Evolutionary conservation across 345 rosid species (phyloP), one percentile per base, ranked within the genome.

Genomic region (Capsella bursapastoris): DNA sequence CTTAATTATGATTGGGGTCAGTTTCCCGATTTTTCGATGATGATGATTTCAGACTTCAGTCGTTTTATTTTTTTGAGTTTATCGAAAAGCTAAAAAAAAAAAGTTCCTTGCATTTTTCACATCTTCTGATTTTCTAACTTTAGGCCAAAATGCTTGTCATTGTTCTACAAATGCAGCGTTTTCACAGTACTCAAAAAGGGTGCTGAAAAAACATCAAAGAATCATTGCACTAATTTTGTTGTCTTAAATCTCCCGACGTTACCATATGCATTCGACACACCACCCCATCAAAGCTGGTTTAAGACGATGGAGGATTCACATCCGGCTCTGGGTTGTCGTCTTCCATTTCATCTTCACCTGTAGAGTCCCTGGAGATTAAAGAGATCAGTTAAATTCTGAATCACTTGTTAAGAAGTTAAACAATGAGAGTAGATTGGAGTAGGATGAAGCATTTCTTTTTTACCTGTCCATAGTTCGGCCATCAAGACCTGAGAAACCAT

Each of bases 331-430:
- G 51, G 66, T 71, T 79, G 70, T 80, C 81, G 29, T 80, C 86
- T 12, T 82, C 84, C 84, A 82, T 81, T 53, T 80, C 86, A 75
- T 83, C 84, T 14, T 65, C 79, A 53, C 58, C 80, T 8, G 83
- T 82, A 1, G 78, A 74, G 49, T 70, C 73, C 75, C 75, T 74
- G 71, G 22, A 32, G 63, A 41, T n/a, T 43, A 12, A n/a, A 60
- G 29, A 59, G 44, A 32, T 66, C 13, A 47, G 13, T 49, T 53
- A 44, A 7, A 22, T 29, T 64, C 5, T 49, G 13, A 18, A 57
- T 57, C 62, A 18, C 10, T 11, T 52, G 15, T 28, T 35, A 6
- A 59, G 3, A 68, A 50, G 45, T 40, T 70, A 75, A 28, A 52
- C 38, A 45, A 61, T 61, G 48, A 60, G 35, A 15, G 67, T 48